These are phyloP conservation scores for Sugiyamaella castrensis DNA, from an alignment of 1,139 yeast species.

Conservation along the genomic window DNA sequence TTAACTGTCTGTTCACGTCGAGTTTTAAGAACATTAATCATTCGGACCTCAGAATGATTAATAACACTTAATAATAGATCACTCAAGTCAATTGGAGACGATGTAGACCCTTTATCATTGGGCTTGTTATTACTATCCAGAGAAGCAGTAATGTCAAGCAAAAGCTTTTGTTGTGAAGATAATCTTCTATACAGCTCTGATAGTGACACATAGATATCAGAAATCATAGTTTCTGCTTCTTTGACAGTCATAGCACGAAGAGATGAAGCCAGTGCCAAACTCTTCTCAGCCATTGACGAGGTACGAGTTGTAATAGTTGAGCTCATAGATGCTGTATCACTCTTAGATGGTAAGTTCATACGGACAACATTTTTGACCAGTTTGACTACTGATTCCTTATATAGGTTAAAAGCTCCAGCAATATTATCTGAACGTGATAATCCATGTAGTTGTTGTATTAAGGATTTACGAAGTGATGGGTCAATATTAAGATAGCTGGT, in stretches of 20 bases:
- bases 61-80: constrained; percentile 61
- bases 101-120: constrained; percentile 12
- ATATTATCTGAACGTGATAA: constrained; percentile 63
- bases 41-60: constrained; percentile 68
- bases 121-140: constrained; percentile 32
- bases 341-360: constrained; percentile 52
- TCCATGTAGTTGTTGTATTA: constrained; percentile 51
- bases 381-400: constrained; percentile 62
- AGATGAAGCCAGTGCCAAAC: constrained; percentile 47
- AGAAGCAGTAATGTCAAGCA: constrained; percentile 70
- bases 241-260: constrained; percentile 63
- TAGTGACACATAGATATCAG: constrained; percentile 57
- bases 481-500: constrained; percentile 40
- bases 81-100: constrained; percentile 31
- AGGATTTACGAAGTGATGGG: constrained; percentile 40
- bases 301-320: constrained; percentile 26
- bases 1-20: constrained; percentile 69
- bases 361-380: constrained; percentile 76
- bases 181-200: constrained; percentile 73
- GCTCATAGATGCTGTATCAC: constrained; percentile 28
- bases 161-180: constrained; percentile 71
- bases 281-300: constrained; percentile 31
- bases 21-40: constrained; percentile 75
- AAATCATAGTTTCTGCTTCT: constrained; percentile 73
- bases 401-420: constrained; percentile 58